Percentiles rank a stretch among this genome's conserved stretches.
phyloP scores from a whole-genome alignment of 2,329 filamentous ascomycete genomes.

The Ambrosiella xylebori region DNA sequence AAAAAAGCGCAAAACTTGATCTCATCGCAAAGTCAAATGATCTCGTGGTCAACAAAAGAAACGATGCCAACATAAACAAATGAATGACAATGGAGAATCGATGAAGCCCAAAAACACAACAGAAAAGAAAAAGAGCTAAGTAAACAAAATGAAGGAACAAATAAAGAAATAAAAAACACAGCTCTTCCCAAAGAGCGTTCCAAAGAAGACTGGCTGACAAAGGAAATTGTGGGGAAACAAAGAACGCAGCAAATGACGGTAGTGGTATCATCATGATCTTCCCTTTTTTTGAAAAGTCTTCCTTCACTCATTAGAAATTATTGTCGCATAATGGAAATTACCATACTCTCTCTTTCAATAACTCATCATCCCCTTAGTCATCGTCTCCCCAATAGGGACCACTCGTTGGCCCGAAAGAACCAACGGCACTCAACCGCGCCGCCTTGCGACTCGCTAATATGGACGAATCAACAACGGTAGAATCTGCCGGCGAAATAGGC shows the following conservation, averaged over 20 bases:
- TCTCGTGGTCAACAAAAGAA: background rate
- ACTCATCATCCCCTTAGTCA: slow-evolving; percentile 15
- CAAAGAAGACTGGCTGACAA: background rate
- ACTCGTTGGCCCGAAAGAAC: slow-evolving; percentile 13
- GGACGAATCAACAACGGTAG: slow-evolving; percentile 16
- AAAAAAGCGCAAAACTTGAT: background rate
- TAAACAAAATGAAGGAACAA: background rate
- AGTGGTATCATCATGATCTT: background rate
- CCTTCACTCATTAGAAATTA: slow-evolving; percentile 5
- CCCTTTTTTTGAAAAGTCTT: background rate
- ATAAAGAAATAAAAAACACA: background rate
- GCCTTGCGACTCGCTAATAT: slow-evolving; percentile 19
- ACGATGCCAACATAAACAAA: background rate
- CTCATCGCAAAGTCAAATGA: background rate
- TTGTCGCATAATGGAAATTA: background rate
- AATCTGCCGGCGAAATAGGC: slow-evolving; percentile 17
- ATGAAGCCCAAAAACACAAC: background rate
- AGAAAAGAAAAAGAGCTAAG: background rate
- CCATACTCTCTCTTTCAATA: background rate
- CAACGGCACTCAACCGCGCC: slow-evolving; percentile 27
- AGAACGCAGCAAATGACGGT: background rate
- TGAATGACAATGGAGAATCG: too few species aligned
- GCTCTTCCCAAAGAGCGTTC: background rate
- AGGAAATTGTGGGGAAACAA: background rate
- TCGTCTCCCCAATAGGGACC: slow-evolving; percentile 27